These are phyloP conservation scores for Coemansia sp. DNA, from an alignment of 192 early-diverging fungal genomes.

Conservation along the genomic window DNA sequence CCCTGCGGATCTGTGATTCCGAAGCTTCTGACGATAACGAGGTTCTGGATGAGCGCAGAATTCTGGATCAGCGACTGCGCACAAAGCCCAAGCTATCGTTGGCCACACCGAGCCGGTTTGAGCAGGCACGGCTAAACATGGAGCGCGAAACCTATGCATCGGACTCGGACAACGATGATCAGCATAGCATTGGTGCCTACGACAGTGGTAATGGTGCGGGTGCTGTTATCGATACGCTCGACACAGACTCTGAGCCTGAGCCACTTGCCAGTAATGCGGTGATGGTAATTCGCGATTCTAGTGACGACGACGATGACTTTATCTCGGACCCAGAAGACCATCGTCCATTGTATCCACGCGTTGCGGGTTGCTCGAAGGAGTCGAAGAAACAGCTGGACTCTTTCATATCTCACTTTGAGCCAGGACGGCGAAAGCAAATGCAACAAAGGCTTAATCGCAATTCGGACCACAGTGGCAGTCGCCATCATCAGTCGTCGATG, in stretches of 20 bases:
- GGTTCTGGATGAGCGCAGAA: slow-evolving; percentile 18
- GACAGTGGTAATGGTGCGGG: background rate
- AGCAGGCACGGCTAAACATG: slow-evolving; percentile 31
- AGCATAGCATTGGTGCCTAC: background rate
- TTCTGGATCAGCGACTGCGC: slow-evolving; percentile 36
- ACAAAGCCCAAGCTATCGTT: slow-evolving; percentile 9
- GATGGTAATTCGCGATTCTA: slow-evolving; percentile 41
- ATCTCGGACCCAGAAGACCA: slow-evolving; percentile 36
- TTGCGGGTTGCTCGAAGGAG: background rate
- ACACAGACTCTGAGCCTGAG: slow-evolving; percentile 41
- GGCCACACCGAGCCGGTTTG: slow-evolving; percentile 15
- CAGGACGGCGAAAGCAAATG: slow-evolving; percentile 22
- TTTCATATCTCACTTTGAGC: slow-evolving; percentile 32
- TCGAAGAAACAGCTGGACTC: background rate
- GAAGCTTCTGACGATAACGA: slow-evolving; percentile 29
- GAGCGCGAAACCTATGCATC: slow-evolving; percentile 18
- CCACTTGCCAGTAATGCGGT: slow-evolving; percentile 5
- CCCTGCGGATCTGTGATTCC: slow-evolving; percentile 28
- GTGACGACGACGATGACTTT: slow-evolving; percentile 44
- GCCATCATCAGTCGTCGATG: background rate
- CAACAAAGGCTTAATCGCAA: slow-evolving; percentile 8
- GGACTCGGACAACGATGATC: slow-evolving; percentile 18
- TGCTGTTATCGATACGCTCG: slow-evolving; percentile 16
- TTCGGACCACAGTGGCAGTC: background rate
- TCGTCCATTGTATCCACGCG: background rate